phyloP scores from a whole-genome alignment of 352 stramenopile genomes.

The Phytophthora sp. region DNA sequence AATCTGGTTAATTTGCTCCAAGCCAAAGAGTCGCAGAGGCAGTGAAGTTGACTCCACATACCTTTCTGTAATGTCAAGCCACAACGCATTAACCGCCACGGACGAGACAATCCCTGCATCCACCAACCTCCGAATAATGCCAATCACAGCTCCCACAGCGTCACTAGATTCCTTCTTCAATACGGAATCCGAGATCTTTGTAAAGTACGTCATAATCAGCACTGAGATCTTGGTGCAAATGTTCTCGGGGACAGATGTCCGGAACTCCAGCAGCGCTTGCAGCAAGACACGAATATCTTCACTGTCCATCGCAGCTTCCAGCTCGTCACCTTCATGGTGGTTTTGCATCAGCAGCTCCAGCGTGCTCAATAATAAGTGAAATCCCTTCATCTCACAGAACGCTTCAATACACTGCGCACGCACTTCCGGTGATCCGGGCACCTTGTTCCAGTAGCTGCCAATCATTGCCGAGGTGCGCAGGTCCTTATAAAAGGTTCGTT shows the following conservation, averaged over 20 bases:
- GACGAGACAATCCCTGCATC: constrained; percentile 61
- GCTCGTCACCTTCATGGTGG: constrained; percentile 44
- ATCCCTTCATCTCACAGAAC: constrained; percentile 86
- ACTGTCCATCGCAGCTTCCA: constrained; percentile 70
- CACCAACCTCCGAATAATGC: constrained; percentile 81
- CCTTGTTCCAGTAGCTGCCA: constrained; percentile 91
- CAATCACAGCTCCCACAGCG: constrained; percentile 77
- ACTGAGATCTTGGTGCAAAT: constrained; percentile 74
- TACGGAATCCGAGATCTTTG: constrained; percentile 74
- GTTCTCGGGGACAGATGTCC: constrained; percentile 63
- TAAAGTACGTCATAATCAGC: constrained; percentile 86
- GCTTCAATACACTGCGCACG: constrained; percentile 81
- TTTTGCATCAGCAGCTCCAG: constrained; percentile 76
- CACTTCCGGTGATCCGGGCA: constrained; percentile 79
- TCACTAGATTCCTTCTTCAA: constrained; percentile 90
- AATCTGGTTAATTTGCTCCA: constrained; percentile 94
- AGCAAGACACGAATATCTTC: constrained; percentile 84
- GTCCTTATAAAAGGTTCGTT: constrained; percentile 91
- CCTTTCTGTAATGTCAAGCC: constrained; percentile 82
- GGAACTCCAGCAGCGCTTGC: constrained; percentile 82
- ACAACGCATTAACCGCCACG: constrained; percentile 71
- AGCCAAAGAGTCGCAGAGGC: constrained; percentile 93
- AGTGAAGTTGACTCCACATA: constrained; percentile 93
- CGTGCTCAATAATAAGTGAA: constrained; percentile 73
- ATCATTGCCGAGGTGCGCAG: constrained; percentile 88